Evolutionary conservation across 1,284 basidiomycete genomes (phyloP).

Genomic region (Earliella scabrosa): DNA sequence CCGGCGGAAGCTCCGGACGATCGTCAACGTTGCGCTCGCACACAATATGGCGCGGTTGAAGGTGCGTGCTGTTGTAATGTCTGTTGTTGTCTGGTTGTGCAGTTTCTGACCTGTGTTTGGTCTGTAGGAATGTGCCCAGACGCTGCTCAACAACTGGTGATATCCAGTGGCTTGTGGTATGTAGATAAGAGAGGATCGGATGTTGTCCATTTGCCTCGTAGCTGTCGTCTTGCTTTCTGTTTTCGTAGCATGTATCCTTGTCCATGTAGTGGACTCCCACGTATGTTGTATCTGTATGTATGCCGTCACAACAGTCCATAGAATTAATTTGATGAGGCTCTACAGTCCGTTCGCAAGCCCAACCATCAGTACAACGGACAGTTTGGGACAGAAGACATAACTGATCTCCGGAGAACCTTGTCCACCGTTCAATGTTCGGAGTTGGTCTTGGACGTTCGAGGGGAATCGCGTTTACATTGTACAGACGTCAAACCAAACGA

Average conservation of each 20-base stretch:
- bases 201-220: too few species aligned
- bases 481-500: slow-evolving; percentile 23
- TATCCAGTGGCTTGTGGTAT: too few species aligned
- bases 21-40: slow-evolving; percentile 80
- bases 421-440: not conserved
- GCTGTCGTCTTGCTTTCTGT: slow-evolving; percentile 11
- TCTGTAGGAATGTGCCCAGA: slow-evolving; percentile 45
- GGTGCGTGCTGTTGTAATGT: slow-evolving; percentile 45
- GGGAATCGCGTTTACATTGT: slow-evolving; percentile 15
- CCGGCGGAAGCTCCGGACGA: slow-evolving; percentile 72
- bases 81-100: not conserved
- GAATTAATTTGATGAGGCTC: not conserved
- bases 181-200: too few species aligned
- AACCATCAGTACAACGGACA: too few species aligned
- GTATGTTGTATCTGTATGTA: slow-evolving; percentile 22
- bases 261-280: slow-evolving; percentile 1
- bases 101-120: not conserved
- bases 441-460: not conserved
- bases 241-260: slow-evolving; percentile 12
- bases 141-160: slow-evolving; percentile 27
- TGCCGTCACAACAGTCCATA: not conserved
- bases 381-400: too few species aligned
- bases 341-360: too few species aligned
- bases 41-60: slow-evolving; percentile 70
- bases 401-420: too few species aligned